These are phyloP conservation scores for Paraglomus occultum DNA, from an alignment of 192 early-diverging fungal species.

Conservation along the genomic window DNA sequence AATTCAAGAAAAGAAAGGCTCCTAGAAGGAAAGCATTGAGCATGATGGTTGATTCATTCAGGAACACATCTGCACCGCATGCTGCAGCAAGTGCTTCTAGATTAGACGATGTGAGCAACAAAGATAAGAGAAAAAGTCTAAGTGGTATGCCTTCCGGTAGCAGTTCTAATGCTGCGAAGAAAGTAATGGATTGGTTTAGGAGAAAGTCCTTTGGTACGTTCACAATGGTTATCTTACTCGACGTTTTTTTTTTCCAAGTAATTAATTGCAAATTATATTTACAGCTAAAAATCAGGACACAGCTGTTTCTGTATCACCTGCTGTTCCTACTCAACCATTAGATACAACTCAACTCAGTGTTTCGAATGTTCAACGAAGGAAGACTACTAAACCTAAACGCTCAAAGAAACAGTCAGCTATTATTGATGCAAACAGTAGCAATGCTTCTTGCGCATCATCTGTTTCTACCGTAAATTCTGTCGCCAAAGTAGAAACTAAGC, in stretches of 20 bases:
- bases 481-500: slow-evolving; percentile 48
- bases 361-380: neutral
- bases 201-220: slow-evolving; percentile 53
- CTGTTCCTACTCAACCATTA: neutral
- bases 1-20: neutral
- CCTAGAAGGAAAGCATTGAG: slow-evolving; percentile 27
- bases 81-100: too few species aligned
- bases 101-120: neutral
- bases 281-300: slow-evolving; percentile 21
- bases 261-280: neutral
- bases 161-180: slow-evolving; percentile 53
- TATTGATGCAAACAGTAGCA: slow-evolving; percentile 20
- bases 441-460: slow-evolving; percentile 32
- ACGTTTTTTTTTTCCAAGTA: neutral
- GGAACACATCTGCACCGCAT: neutral
- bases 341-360: neutral
- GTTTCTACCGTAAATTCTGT: slow-evolving; percentile 16
- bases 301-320: neutral
- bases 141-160: slow-evolving; percentile 7
- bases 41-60: slow-evolving; percentile 29
- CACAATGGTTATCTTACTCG: slow-evolving; percentile 9
- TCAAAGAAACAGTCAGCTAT: slow-evolving; percentile 12
- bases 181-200: slow-evolving; percentile 76
- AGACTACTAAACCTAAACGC: slow-evolving; percentile 4
- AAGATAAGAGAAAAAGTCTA: slow-evolving; percentile 23